Conservation (phyloP, 2,329 filamentous ascomycete genomes). For the Alternaria brassicae region DNA sequence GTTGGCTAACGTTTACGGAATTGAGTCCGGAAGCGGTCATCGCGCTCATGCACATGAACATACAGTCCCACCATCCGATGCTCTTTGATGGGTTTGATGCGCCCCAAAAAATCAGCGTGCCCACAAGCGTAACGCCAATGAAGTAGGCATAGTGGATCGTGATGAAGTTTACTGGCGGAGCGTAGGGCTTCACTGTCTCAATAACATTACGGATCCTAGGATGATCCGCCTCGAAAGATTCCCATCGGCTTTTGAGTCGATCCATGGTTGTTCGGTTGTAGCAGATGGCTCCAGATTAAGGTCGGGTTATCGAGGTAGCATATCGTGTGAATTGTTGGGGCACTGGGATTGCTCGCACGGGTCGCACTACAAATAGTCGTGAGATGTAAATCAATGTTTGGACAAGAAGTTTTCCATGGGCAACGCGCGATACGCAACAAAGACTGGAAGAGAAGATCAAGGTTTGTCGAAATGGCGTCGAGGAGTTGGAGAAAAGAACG, state of each 20-base stretch:
- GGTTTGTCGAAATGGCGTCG: conserved; percentile 4
- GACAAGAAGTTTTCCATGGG: neutral
- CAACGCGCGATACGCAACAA: neutral
- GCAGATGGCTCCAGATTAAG: conserved; percentile 9
- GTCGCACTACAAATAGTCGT: conserved; percentile 13
- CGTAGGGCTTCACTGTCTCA: conserved; percentile 24
- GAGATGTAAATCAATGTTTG: conserved; percentile 7
- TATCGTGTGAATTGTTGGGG: conserved; percentile 5
- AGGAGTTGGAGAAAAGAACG: neutral
- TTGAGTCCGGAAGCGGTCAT: conserved; percentile 27
- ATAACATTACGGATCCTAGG: conserved; percentile 16
- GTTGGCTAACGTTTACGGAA: conserved; percentile 31
- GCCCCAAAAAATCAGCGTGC: conserved; percentile 32
- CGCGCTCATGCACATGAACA: conserved; percentile 28
- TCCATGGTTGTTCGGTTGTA: conserved; percentile 15
- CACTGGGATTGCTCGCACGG: conserved; percentile 3
- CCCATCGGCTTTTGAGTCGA: conserved; percentile 16
- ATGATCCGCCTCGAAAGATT: conserved; percentile 14
- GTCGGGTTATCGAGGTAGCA: conserved; percentile 15
- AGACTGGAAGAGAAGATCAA: neutral
- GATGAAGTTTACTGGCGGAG: conserved; percentile 33
- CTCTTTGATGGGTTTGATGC: conserved; percentile 28
- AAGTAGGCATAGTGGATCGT: conserved; percentile 34
- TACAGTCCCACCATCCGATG: conserved; percentile 32
- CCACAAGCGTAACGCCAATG: conserved; percentile 22